Base-by-base conservation (phyloP, 192 early-diverging fungal species). In the Mortierella hygrophila region DNA sequence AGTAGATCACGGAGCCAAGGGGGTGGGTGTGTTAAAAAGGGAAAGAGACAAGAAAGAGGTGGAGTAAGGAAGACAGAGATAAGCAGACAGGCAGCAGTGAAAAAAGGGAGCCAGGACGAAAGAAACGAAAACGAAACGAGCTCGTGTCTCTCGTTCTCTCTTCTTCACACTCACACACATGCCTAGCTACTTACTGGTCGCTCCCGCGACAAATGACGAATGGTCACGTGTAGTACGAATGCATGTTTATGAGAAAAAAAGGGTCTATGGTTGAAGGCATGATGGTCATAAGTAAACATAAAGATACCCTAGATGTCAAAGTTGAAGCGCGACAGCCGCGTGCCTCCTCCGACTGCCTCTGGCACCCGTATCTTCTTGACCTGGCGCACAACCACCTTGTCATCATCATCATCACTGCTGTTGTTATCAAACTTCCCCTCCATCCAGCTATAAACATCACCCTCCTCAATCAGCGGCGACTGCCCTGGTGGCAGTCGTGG, bases 281-380 rank as follows among this genome's bases (percentile, higher is more conserved):
- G 29, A 65, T 6, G 29, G 9, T 65, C 60, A 65, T 65, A 11
- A 65, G 11, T 15, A 35, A 32, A 65, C n/a, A 60, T 0, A 29
- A 26, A 9, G 55, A 37, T 74, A 42, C 40, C 29, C 46, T 81
- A 69, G n/a, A 32, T 29, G 4, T 72, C 69, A 55, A 37, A 72
- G 32, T 77, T 82, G 41, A 82, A 82, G 8, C 65, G 49, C 42
- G 75, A 82, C n/a, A 82, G 55, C 20, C 47, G 46, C 1, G 81
- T 49, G 18, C 81, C 81, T 32, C 74, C 81, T 18, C 29, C 80
- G 35, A 47, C 41, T 40, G 74, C 52, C 54, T 82, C 68, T 2
- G 75, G 81, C 3, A 70, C 49, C 60, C 38, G 47, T 37, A 32
- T 44, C 72, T 69, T 68, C 23, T 57, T 76, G 72, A 29, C 37